Base-by-base conservation (phyloP, 2,329 filamentous ascomycete species). In the Fusarium papillatum region DNA sequence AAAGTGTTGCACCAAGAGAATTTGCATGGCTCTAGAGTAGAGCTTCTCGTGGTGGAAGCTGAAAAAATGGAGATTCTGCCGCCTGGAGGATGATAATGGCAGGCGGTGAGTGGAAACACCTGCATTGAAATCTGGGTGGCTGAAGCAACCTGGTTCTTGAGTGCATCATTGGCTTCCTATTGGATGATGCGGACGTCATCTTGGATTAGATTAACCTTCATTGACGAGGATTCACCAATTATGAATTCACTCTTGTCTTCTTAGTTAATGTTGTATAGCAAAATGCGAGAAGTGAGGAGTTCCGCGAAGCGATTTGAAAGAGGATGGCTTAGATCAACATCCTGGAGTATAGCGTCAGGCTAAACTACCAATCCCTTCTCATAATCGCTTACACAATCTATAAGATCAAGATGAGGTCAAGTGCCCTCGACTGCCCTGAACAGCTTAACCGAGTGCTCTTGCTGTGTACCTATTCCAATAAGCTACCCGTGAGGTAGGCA, bases 1-100 rank as follows among this genome's bases (percentile, higher is more conserved):
- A 74, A 29, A 57, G 43, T 74, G 64, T 59, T 75, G 74, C 69
- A 62, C 53, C n/a, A 34, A 26, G 67, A 75, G 68, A 72, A 62
- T 69, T 62, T 76, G 71, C 71, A 74, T 76, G 26, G 63, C 46
- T 46, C 22, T 7, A 16, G n/a, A 76, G 39, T 39, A n/a, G 26
- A 76, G 43, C 60, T 70, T 50, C 55, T 60, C 31, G 17, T 26
- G 55, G 55, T 60, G 55, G 55, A 26, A 61, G 59, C 59, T 61
- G 57, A 61, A 61, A 41, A 39, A 26, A 29, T 43, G 59, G 38
- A 61, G 36, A 39, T 61, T 61, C 36, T 61, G 38, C 36, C 36
- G 7, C 38, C 13, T 5, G 59, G 38, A 39, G 59, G 22, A 41
- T 29, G 14, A n/a, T 13, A 41, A 61, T 5, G 59, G 57, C 57